These are phyloP conservation scores for Saccharum hybrid DNA, from an alignment of 202 grass and related monocot species.

Conservation along the genomic window DNA sequence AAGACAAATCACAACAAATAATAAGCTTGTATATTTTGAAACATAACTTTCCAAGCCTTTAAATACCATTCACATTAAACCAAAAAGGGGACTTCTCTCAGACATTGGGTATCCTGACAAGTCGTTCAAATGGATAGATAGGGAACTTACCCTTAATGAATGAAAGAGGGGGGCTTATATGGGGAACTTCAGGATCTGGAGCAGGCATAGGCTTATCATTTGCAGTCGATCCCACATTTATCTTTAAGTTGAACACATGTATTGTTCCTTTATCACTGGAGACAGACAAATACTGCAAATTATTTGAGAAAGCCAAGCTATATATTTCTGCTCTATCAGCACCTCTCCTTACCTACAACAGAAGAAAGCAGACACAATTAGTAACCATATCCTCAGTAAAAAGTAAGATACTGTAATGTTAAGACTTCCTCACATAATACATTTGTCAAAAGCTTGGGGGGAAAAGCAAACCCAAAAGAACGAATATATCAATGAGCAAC, in stretches of 20 bases:
- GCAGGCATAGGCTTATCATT: conserved; percentile 71
- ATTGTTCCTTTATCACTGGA: conserved; percentile 98
- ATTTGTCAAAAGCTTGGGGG: neutral
- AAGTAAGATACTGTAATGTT: neutral
- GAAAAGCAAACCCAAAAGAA: neutral
- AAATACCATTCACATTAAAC: neutral
- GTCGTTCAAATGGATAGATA: conserved; percentile 24
- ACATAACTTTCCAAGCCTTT: neutral
- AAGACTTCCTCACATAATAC: neutral
- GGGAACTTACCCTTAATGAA: conserved; percentile 80
- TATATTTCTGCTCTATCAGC: conserved; percentile 96
- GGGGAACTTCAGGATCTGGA: conserved; percentile 66
- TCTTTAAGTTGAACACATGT: conserved; percentile 91
- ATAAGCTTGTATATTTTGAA: neutral
- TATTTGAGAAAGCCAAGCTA: conserved; percentile 93
- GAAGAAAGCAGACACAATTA: conserved; percentile 19
- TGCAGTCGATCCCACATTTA: conserved; percentile 71
- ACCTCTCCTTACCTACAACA: conserved; percentile 88
- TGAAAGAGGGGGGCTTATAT: conserved; percentile 71
- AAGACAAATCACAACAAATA: neutral
- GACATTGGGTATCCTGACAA: neutral
- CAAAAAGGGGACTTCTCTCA: neutral
- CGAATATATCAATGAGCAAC: neutral
- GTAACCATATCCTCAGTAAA: neutral
- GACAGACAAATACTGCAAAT: conserved; percentile 84